A percentile compares a stretch with the other conserved stretches of the same genome.
These are phyloP conservation scores for Clarkia xantiana DNA, from an alignment of 345 rosid genomes.

Conservation along the genomic window DNA sequence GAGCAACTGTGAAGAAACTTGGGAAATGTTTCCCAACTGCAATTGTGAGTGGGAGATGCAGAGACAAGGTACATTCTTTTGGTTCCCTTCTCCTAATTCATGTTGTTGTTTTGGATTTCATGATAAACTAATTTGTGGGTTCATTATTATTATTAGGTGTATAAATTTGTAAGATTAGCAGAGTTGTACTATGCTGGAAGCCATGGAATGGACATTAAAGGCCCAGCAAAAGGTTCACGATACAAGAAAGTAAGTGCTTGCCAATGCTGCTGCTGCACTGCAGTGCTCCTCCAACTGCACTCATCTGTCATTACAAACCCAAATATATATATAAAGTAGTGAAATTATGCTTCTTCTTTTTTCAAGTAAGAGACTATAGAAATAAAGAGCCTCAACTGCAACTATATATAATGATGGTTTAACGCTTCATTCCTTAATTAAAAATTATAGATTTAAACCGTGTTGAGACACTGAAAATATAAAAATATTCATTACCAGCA, in stretches of 20 bases:
- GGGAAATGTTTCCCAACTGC: conserved; percentile 28
- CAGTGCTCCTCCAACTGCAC: background rate
- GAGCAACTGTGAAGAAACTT: conserved; percentile 20
- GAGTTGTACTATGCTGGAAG: conserved; percentile 98
- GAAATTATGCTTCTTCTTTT: too few relatives aligned
- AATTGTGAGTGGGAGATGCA: conserved; percentile 32
- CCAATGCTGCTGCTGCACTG: too few relatives aligned
- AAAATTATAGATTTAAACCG: too few relatives aligned
- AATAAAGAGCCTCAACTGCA: too few relatives aligned
- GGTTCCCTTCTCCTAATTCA: background rate
- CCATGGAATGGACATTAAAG: conserved; percentile 99
- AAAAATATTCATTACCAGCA: too few relatives aligned
- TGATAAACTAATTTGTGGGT: background rate
- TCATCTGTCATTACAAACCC: too few relatives aligned
- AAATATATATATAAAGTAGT: background rate
- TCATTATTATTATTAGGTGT: conserved; percentile 42
- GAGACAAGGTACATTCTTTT: conserved; percentile 24
- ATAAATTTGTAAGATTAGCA: conserved; percentile 62
- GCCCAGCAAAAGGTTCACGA: conserved; percentile 48
- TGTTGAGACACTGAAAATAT: too few relatives aligned
- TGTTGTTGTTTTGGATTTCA: background rate
- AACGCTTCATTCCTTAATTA: too few relatives aligned
- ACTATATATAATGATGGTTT: too few relatives aligned
- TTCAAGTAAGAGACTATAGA: too few relatives aligned
- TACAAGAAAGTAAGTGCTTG: conserved; percentile 31